These are phyloP conservation scores for Urtica urens DNA, from an alignment of 306 rosid species.

Conservation along the genomic window DNA sequence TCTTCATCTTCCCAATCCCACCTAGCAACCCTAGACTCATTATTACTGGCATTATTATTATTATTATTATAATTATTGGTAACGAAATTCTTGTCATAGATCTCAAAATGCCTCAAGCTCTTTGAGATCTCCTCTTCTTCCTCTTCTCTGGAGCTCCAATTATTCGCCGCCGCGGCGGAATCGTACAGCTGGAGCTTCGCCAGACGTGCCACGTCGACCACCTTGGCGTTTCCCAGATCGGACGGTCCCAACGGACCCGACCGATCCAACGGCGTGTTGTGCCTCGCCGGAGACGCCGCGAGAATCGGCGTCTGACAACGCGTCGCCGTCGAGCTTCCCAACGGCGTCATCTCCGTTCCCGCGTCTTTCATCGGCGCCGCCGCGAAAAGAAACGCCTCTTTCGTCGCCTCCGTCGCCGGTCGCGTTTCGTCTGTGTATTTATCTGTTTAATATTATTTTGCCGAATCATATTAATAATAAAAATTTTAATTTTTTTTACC, in stretches of 20 bases:
- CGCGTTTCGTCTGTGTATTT: conserved; percentile 66
- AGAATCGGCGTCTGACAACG: conserved; percentile 85
- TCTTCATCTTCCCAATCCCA: conserved; percentile 99
- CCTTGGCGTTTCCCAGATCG: conserved; percentile 24
- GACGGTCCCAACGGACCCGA: conserved; percentile 67
- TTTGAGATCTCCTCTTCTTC: conserved; percentile 90
- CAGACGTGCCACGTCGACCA: conserved; percentile 55
- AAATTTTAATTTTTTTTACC: too few relatives aligned
- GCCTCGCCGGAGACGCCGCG: conserved; percentile 74
- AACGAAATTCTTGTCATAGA: conserved; percentile 39
- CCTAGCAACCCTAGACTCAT: conserved; percentile 39
- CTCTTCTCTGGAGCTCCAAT: conserved; percentile 92
- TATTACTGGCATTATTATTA: too few relatives aligned
- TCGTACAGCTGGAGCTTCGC: conserved; percentile 66
- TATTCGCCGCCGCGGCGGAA: conserved; percentile 46
- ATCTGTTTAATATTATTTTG: conserved; percentile 37
- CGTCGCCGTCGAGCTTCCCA: conserved; percentile 93
- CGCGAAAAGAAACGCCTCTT: conserved; percentile 63
- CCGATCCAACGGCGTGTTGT: conserved; percentile 76
- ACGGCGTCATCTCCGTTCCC: conserved; percentile 94
- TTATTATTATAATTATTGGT: conserved; percentile 8
- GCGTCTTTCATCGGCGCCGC: conserved; percentile 64
- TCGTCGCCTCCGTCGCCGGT: conserved; percentile 41
- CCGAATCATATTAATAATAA: too few relatives aligned
- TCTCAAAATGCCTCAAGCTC: conserved; percentile 75